These are phyloP conservation scores for Angophora floribunda DNA, from an alignment of 345 rosid species.

Conservation along the genomic window DNA sequence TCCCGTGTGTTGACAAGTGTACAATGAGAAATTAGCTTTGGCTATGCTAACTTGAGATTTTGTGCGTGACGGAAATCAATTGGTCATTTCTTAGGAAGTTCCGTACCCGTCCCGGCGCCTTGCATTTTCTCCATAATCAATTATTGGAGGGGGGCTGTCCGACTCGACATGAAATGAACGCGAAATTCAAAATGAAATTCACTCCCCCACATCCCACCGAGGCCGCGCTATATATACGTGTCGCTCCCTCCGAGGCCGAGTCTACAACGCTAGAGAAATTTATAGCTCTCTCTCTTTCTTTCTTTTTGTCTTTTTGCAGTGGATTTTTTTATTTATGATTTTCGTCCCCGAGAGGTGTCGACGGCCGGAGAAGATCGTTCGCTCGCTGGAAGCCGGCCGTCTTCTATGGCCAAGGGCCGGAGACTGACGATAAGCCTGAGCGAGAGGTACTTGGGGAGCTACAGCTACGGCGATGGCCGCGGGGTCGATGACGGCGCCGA, in stretches of 20 bases:
- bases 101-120: background rate
- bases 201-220: background rate
- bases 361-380: background rate
- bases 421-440: conserved; percentile 13
- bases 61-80: background rate
- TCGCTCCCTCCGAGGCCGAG: background rate
- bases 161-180: background rate
- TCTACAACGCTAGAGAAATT: background rate
- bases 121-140: background rate
- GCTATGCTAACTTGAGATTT: accelerated
- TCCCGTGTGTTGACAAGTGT: accelerated
- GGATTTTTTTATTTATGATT: background rate
- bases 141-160: background rate
- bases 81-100: background rate
- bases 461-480: background rate
- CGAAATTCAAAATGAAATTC: conserved; percentile 1
- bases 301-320: background rate
- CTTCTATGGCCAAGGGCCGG: conserved; percentile 20
- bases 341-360: background rate
- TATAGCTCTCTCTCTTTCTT: background rate
- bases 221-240: background rate
- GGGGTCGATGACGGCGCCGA: background rate
- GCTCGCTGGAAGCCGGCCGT: background rate
- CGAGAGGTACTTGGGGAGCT: conserved; percentile 15
- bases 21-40: background rate